A percentile compares a stretch with the other conserved stretches of the same genome.
Conservation (phyloP, 2,329 filamentous ascomycete species). For the Fusarium robinianum region DNA sequence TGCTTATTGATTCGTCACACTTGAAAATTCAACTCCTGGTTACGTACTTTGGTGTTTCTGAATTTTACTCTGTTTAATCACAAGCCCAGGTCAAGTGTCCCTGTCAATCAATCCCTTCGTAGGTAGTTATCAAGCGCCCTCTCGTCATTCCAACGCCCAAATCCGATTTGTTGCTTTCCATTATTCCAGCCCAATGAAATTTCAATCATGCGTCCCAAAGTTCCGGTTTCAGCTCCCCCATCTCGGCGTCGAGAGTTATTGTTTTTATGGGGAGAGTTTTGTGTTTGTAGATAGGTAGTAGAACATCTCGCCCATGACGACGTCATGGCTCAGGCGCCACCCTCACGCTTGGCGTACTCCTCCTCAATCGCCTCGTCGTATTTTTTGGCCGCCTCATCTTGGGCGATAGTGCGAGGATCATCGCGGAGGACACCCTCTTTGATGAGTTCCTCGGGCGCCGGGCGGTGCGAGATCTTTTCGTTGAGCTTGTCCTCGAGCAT, state of each 20-base stretch:
- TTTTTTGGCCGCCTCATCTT: conserved; percentile 50
- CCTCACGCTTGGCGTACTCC: conserved; percentile 66
- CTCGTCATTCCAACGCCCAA: too few species aligned
- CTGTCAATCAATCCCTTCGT: too few species aligned
- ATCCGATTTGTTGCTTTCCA: conserved; percentile 11
- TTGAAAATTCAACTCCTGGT: conserved; percentile 5
- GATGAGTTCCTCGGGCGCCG: conserved; percentile 74
- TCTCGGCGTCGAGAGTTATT: too few species aligned
- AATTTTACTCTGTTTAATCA: conserved; percentile 5
- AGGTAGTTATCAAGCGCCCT: too few species aligned
- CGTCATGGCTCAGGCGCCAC: conserved; percentile 55
- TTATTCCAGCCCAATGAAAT: too few species aligned
- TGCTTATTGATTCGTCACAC: conserved; percentile 14
- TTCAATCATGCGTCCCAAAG: too few species aligned
- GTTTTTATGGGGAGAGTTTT: too few species aligned
- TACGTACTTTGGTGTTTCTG: conserved; percentile 7
- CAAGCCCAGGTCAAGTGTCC: conserved; percentile 4
- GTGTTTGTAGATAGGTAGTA: too few species aligned
- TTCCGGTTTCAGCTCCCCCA: too few species aligned
- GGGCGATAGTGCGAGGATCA: conserved; percentile 58
- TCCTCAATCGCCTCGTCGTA: conserved; percentile 67
- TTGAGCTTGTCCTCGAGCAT: conserved; percentile 88
- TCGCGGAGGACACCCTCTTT: conserved; percentile 78
- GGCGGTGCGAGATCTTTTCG: conserved; percentile 80
- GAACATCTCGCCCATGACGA: too few species aligned